Evolutionary conservation across 1,284 basidiomycete genomes (phyloP).

Genomic region (Exobasidium rhododendri): DNA sequence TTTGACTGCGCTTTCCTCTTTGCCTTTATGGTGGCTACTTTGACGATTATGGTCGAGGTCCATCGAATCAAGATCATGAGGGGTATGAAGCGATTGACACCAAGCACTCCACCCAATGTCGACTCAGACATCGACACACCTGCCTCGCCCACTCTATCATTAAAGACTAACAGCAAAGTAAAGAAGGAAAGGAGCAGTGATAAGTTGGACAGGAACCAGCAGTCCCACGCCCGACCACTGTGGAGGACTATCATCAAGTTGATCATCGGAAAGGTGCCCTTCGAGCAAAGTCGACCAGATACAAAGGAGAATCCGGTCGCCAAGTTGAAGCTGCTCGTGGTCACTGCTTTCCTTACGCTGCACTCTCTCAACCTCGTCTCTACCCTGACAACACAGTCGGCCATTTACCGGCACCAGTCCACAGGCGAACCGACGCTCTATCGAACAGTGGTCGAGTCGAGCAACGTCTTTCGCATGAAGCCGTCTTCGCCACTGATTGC

Average conservation of each 20-base stretch:
- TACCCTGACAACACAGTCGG: conserved; percentile 74
- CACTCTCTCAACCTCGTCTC: conserved; percentile 78
- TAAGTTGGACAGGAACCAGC: background rate
- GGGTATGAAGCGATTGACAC: conserved; percentile 50
- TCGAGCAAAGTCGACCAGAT: conserved; percentile 57
- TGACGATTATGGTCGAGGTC: conserved; percentile 89
- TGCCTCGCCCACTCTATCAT: conserved; percentile 24
- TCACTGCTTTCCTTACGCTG: conserved; percentile 57
- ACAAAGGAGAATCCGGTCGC: conserved; percentile 70
- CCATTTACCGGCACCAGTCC: conserved; percentile 62
- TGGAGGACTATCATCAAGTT: conserved; percentile 36
- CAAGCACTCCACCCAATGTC: conserved; percentile 42
- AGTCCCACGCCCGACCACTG: conserved; percentile 19
- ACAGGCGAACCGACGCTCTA: conserved; percentile 48
- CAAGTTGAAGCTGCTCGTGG: conserved; percentile 81
- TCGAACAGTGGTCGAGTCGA: conserved; percentile 34
- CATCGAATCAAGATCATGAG: conserved; percentile 64
- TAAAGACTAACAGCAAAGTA: background rate
- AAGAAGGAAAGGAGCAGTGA: background rate
- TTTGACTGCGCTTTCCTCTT: conserved; percentile 85
- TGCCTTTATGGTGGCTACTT: conserved; percentile 82
- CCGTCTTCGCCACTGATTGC: conserved; percentile 18
- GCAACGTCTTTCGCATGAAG: background rate
- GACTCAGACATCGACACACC: conserved; percentile 41
- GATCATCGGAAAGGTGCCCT: conserved; percentile 61